Evolutionary conservation across 108 stramenopile genomes (phyloP), one percentile per base, ranked within the genome.

Genomic region (Cyclotella kingstonii): DNA sequence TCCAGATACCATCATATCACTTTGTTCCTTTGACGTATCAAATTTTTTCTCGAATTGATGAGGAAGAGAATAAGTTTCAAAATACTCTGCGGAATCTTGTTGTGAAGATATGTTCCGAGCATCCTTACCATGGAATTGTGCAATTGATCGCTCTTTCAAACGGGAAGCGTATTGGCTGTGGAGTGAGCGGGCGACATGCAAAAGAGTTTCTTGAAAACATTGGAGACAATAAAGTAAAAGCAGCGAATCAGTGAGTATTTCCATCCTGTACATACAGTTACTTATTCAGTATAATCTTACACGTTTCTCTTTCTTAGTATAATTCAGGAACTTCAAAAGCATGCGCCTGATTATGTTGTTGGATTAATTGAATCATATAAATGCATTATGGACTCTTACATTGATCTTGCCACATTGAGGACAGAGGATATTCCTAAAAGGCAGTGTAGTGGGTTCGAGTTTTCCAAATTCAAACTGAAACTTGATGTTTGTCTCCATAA

Each of bases 21-120:
- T 87, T 94, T 54, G 83, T 92, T 11, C 89, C 89, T 15, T 70
- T 95, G 48, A 68, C 83, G 9, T 87, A 93, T 57, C 96, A 97
- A 63, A 60, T 97, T 29, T 86, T 92, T 69, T 84, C 92, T 14
- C 85, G 93, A 2, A 63, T 96, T 34, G 91, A 83, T 26, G 43
- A 28, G 7, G 23, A 63, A 15, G 43, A 55, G 8, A 60, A 26
- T 14, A 27, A 15, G 36, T 90, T 93, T 73, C 84, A 90, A 63
- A 55, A 34, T 11, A 78, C 67, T 3, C 73, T 96, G 28, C 78
- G 77, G 5, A 43, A 40, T 12, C 56, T 97, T 8, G 76, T 93
- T 30, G 12, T 73, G 23, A 70, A 66, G 39, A 85, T 97, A 66
- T 89, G 90, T 45, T 19, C 49, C 1, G 91, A 93, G 18, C 90